phyloP scores from a whole-genome alignment of 2,329 filamentous ascomycete species.

The Penicillium italicum region DNA sequence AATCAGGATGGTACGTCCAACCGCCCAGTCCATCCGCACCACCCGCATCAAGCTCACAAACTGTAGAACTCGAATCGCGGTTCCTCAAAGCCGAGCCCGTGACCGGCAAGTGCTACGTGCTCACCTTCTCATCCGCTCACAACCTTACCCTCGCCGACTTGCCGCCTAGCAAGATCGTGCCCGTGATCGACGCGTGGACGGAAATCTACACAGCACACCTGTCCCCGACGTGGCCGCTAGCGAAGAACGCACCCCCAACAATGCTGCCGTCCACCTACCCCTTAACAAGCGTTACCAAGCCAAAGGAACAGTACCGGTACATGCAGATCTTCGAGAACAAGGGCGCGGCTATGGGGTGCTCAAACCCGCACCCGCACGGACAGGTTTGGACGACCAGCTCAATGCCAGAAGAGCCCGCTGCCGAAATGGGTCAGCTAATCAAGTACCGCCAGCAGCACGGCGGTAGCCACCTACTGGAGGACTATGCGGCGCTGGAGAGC shows the following conservation, averaged over 20 bases:
- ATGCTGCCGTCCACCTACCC: constrained; percentile 48
- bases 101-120: constrained; percentile 93
- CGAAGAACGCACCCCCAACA: constrained; percentile 44
- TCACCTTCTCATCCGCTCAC: constrained; percentile 89
- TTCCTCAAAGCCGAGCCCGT: constrained; percentile 81
- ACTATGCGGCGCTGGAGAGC: constrained; percentile 81
- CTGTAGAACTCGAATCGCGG: constrained; percentile 64
- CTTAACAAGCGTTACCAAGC: constrained; percentile 47
- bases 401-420: constrained; percentile 80
- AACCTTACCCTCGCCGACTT: constrained; percentile 92
- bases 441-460: constrained; percentile 72
- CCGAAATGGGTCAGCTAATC: constrained; percentile 73
- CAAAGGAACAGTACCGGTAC: constrained; percentile 78
- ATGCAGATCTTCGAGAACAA: constrained; percentile 99
- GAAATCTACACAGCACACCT: constrained; percentile 81
- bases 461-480: constrained; percentile 73
- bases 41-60: constrained; percentile 2
- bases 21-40: not conserved
- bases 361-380: constrained; percentile 95
- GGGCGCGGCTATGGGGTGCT: constrained; percentile 95
- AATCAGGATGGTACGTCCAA: constrained; percentile 47
- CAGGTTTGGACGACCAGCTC: constrained; percentile 94
- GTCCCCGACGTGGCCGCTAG: constrained; percentile 65
- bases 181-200: constrained; percentile 86
- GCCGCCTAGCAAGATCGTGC: constrained; percentile 68